Percentiles rank a stretch among this genome's conserved stretches.
Conservation (phyloP, 129 eudicot species). For the Ambrosia trifida region DNA sequence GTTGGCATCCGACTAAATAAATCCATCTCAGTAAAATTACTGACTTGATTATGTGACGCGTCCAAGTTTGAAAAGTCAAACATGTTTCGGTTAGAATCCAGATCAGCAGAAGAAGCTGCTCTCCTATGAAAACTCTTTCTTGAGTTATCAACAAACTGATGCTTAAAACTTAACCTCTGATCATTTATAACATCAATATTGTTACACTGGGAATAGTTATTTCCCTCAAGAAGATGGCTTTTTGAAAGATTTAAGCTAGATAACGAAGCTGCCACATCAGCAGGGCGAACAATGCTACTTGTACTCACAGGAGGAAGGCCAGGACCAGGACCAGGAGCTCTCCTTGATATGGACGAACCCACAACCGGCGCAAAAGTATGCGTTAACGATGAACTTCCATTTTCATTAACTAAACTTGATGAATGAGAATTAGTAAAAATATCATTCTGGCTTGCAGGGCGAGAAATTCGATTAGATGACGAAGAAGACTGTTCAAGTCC, state of each 20-base stretch:
- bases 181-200: conserved; percentile 36
- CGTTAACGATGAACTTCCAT: conserved; percentile 31
- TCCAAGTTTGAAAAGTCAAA: conserved; percentile 42
- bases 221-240: conserved; percentile 34
- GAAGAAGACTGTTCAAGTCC: conserved; percentile 51
- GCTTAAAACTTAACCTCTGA: conserved; percentile 42
- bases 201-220: conserved; percentile 35
- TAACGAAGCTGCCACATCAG: conserved; percentile 60
- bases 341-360: conserved; percentile 40
- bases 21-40: conserved; percentile 34
- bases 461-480: conserved; percentile 50
- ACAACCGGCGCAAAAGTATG: conserved; percentile 51
- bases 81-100: conserved; percentile 39
- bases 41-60: conserved; percentile 33
- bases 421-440: conserved; percentile 39
- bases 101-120: conserved; percentile 56
- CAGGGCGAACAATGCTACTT: conserved; percentile 38
- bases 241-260: conserved; percentile 50
- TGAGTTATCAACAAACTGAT: conserved; percentile 35
- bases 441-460: conserved; percentile 54
- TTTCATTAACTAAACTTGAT: conserved; percentile 30
- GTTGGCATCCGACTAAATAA: conserved; percentile 35
- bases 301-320: conserved; percentile 45
- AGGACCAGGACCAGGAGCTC: conserved; percentile 43
- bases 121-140: conserved; percentile 53